Base-by-base conservation (phyloP, 2,329 filamentous ascomycete species). In the Pseudogymnoascus sp. region DNA sequence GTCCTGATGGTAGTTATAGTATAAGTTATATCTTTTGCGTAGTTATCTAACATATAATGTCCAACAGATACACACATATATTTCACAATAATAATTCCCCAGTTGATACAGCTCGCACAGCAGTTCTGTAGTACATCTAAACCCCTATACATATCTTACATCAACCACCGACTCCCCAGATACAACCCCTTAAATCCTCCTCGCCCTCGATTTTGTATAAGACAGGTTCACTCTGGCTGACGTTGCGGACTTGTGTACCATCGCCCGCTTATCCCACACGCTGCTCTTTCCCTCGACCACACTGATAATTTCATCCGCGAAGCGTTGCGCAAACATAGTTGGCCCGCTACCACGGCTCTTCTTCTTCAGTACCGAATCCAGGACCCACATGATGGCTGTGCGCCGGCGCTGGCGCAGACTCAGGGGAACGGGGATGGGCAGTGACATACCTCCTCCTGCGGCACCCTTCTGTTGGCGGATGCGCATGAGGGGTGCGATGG, bases 231-330 rank as follows among this genome's bases (percentile, higher is more conserved):
- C 88, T 77, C 95, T 84, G 26, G 89, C 84, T 29, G 85, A 82
- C 37, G 93, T 91, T 66, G 85, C 92, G 69, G 87, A 77, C 83
- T 92, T 96, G 78, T 99, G 95, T 63, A 96, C 78, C 67, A 80
- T 77, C 68, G 83, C 81, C 69, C 95, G 83, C 80, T 85, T 88
- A 44, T 96, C 91, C 95, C 95, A 99, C 56, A 91, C 87, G 24
- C 77, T 74, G 68, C 91, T 96, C 70, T 84, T 84, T 33, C 95
- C 95, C 80, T 97, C 93, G 8, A 96, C 87, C 26, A 97, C 89
- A 37, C 88, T 83, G 62, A 97, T 82, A 65, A 97, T 79, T 81
- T 97, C 93, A 73, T 93, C 88, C 1, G 91, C 92, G 66, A 97
- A 83, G 63, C 90, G 82, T 70, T 88, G 81, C 10, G 91, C 88